Evolutionary conservation across 805 yeast genomes (phyloP).

Genomic region (Saccharomycodes ludwigii): DNA sequence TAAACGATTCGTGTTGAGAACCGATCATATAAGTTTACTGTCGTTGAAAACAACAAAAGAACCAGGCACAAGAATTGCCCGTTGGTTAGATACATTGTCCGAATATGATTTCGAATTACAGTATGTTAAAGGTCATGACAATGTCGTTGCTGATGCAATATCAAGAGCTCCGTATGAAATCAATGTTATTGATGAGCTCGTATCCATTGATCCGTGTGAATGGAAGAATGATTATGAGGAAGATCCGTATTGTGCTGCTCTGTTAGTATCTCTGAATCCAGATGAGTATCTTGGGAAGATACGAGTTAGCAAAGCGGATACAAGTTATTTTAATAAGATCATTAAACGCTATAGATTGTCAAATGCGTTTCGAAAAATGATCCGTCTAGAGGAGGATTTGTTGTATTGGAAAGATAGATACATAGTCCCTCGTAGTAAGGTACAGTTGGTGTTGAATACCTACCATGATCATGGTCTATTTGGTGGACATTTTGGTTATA

Average conservation of each 20-base stretch:
- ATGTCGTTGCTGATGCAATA: constrained; percentile 10
- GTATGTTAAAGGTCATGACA: constrained; percentile 7
- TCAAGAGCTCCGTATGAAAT: constrained; percentile 5
- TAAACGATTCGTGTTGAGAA: constrained; percentile 5
- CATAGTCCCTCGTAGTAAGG: background rate
- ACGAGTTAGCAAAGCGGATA: background rate
- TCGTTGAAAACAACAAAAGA: constrained; percentile 6
- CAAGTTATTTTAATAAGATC: background rate
- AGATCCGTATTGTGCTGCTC: constrained; percentile 6
- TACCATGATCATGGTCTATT: constrained; percentile 6
- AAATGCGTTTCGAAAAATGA: constrained; percentile 1
- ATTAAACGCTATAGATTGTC: background rate
- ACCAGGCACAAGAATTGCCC: constrained; percentile 5
- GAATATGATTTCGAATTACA: constrained; percentile 8
- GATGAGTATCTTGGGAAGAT: background rate
- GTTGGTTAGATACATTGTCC: constrained; percentile 7
- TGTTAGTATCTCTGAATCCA: background rate
- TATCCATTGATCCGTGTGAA: constrained; percentile 1
- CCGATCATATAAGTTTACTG: constrained; percentile 7
- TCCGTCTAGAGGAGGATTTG: constrained; percentile 1
- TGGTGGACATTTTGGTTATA: constrained; percentile 10
- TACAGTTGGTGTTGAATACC: background rate
- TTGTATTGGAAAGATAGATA: background rate
- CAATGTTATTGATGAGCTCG: background rate
- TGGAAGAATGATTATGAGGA: constrained; percentile 3